Evolutionary conservation across 306 rosid genomes (phyloP).

Genomic region (Gynostemma pentaphyllum): DNA sequence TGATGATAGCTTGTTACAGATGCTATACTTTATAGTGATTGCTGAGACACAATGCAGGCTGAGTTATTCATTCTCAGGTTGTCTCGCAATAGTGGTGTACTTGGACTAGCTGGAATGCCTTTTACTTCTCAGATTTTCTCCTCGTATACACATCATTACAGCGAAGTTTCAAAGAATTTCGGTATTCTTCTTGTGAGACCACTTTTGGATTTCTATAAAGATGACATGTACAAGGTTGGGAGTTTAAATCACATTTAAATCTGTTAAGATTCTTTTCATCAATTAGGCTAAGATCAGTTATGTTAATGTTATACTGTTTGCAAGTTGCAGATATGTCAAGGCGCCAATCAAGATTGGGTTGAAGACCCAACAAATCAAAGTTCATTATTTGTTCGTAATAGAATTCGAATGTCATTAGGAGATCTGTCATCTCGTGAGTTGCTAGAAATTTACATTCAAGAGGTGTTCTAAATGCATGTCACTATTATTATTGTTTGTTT

Average conservation of each 20-base stretch:
- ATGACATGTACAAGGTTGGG: conserved; percentile 79
- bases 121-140: conserved; percentile 74
- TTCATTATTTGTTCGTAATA: conserved; percentile 62
- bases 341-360: conserved; percentile 58
- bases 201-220: conserved; percentile 66
- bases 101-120: conserved; percentile 98
- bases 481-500: neutral
- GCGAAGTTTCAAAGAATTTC: conserved; percentile 23
- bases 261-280: neutral
- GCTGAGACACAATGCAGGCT: conserved; percentile 70
- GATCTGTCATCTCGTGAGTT: conserved; percentile 56
- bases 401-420: conserved; percentile 57
- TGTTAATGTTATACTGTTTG: neutral
- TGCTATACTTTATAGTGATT: conserved; percentile 41
- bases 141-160: conserved; percentile 20
- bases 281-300: neutral
- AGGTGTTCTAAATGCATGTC: neutral
- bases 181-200: conserved; percentile 80
- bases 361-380: conserved; percentile 91
- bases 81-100: conserved; percentile 80
- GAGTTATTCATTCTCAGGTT: conserved; percentile 89
- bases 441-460: neutral
- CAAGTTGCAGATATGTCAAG: conserved; percentile 56
- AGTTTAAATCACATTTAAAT: neutral
- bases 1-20: conserved; percentile 22